These are phyloP conservation scores for Penicillium lagena DNA, from an alignment of 495 filamentous ascomycete genomes.

Conservation along the genomic window DNA sequence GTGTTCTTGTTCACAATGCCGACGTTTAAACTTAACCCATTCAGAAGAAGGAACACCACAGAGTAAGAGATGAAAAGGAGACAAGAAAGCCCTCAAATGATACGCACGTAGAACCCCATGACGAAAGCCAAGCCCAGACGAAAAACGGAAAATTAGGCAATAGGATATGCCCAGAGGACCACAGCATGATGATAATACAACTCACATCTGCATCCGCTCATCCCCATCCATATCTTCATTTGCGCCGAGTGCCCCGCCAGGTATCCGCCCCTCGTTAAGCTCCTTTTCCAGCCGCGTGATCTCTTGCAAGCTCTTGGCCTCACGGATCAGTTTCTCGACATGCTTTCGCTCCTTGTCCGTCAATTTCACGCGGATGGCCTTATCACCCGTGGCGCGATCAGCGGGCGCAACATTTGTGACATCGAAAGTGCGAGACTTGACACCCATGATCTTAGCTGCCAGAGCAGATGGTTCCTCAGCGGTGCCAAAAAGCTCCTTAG, in stretches of 20 bases:
- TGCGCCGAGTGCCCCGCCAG: slow-evolving; percentile 52
- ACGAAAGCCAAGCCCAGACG: too few relatives aligned
- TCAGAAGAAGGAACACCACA: too few relatives aligned
- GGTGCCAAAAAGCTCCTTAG: slow-evolving; percentile 77
- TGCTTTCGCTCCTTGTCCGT: slow-evolving; percentile 65
- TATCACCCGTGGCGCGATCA: slow-evolving; percentile 44
- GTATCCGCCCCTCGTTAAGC: slow-evolving; percentile 79
- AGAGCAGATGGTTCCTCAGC: slow-evolving; percentile 67
- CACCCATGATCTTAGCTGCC: slow-evolving; percentile 81
- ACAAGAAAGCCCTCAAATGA: too few relatives aligned
- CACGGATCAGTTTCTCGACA: slow-evolving; percentile 67
- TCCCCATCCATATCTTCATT: slow-evolving; percentile 29
- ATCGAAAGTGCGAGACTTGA: slow-evolving; percentile 81
- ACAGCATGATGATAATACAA: too few relatives aligned
- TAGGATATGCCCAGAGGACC: too few relatives aligned
- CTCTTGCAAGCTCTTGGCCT: slow-evolving; percentile 81
- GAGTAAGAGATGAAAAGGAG: too few relatives aligned
- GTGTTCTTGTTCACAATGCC: too few relatives aligned
- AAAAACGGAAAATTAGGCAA: too few relatives aligned
- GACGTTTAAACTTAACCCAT: too few relatives aligned
- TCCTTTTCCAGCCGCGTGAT: slow-evolving; percentile 78
- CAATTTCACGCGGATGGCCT: slow-evolving; percentile 61
- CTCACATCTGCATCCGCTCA: slow-evolving; percentile 30
- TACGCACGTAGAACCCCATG: too few relatives aligned
- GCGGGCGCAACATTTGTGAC: slow-evolving; percentile 40